Conservation (phyloP, 352 stramenopile genomes). For the Globisporangium barbulae region DNA sequence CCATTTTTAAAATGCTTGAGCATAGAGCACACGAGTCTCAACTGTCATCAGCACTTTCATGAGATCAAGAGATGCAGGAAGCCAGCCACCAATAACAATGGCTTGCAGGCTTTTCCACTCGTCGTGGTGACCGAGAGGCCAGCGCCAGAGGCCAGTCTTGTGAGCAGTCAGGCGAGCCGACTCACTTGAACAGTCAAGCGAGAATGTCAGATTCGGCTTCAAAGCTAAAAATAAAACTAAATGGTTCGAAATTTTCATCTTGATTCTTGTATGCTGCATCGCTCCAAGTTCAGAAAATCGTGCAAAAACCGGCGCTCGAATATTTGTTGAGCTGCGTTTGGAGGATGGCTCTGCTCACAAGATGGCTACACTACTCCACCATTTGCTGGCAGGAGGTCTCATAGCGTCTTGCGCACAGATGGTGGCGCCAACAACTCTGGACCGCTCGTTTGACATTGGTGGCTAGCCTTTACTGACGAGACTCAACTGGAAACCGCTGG, state of each 20-base stretch:
- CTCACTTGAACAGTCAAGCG: background rate
- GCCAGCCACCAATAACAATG: background rate
- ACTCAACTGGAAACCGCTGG: background rate
- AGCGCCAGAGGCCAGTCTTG: too few species aligned
- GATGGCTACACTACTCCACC: background rate
- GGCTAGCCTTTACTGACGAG: too few species aligned
- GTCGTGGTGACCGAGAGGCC: too few species aligned
- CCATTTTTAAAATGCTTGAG: slow-evolving; percentile 1
- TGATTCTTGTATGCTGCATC: background rate
- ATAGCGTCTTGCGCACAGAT: background rate
- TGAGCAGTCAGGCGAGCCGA: background rate
- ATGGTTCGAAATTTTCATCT: background rate
- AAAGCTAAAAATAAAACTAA: background rate
- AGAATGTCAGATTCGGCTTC: background rate
- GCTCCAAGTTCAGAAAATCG: background rate
- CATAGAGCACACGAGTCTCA: slow-evolving; percentile 1
- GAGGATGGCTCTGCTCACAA: background rate
- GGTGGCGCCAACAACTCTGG: background rate
- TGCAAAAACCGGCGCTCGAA: background rate
- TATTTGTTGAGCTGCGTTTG: background rate
- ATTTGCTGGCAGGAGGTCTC: background rate
- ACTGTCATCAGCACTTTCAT: background rate
- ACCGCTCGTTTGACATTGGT: background rate
- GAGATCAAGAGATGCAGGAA: background rate
- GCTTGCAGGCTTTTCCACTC: background rate